Base-by-base conservation (phyloP, 768 basidiomycete species). In the Leccinum sublutescens region DNA sequence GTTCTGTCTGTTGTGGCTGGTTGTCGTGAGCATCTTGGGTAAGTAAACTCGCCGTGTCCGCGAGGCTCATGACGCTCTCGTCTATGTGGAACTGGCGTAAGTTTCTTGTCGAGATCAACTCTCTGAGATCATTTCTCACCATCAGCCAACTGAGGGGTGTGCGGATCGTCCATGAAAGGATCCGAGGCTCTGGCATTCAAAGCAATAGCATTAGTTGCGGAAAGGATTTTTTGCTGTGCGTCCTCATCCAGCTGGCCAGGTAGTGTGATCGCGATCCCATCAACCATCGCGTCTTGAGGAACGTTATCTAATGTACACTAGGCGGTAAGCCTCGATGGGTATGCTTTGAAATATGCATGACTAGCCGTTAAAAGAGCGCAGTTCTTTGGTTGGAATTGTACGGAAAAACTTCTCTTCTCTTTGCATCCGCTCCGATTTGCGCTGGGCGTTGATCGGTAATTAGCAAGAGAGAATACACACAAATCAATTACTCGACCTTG, bases 181-280 rank as follows among this genome's bases (percentile, higher is more conserved):
- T 40, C 15, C n/a, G 40, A 5, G 38, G 15, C 38, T 3, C 38
- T 45, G 8, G 43, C 40, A 43, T 9, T 6, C 8, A 5, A 34
- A 7, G 29, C 25, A n/a, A 62, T 51, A 2, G 34, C 27, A 21
- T 33, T 50, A 2, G 52, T 29, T 0, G 51, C 61, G 23, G 51
- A 57, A 1, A 27, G 2, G 3, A 59, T 62, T 12, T 12, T 38
- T 54, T 36, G 38, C 2, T 17, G 17, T 1, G 54, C 38, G 3
- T 45, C n/a, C 3, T 53, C 51, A 10, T 62, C 34, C 33, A 58
- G 12, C 9, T 5, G 6, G 7, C 57, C 50, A 19, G 47, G 57
- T 12, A 58, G 52, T 7, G 14, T 15, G 12, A 64, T 17, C 10
- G 54, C 63, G 15, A 64, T 51, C 2, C 57, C 54, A 19, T 34